A percentile compares a stretch with the other conserved stretches of the same genome.
Evolutionary conservation across 768 basidiomycete genomes (phyloP).

Genomic region (Suillus subluteus): DNA sequence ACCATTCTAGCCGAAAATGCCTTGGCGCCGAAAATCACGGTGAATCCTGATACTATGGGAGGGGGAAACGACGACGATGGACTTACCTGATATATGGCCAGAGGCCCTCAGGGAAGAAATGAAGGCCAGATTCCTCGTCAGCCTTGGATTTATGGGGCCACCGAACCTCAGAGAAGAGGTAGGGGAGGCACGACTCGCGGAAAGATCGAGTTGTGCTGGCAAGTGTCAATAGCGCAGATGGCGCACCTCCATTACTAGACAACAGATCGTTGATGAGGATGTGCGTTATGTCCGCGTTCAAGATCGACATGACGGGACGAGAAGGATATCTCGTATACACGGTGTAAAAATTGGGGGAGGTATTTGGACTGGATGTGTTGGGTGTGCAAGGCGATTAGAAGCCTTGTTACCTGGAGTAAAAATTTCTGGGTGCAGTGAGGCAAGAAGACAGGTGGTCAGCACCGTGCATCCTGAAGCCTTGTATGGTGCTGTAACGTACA

Average conservation of each 20-base stretch:
- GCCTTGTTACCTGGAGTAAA: conserved; percentile 7
- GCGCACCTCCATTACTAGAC: conserved; percentile 9
- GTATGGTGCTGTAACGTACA: conserved; percentile 17
- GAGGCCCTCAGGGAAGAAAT: conserved; percentile 33
- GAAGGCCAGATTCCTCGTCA: conserved; percentile 27
- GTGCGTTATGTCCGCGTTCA: conserved; percentile 39
- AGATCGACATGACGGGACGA: conserved; percentile 27
- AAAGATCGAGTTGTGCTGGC: conserved; percentile 28
- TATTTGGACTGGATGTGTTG: conserved; percentile 7
- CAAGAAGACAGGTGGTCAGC: conserved; percentile 12
- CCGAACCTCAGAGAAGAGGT: conserved; percentile 35
- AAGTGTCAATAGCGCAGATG: conserved; percentile 26
- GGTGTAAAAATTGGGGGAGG: conserved; percentile 12
- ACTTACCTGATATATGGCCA: conserved; percentile 36
- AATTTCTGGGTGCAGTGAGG: conserved; percentile 11
- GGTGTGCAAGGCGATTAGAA: conserved; percentile 7
- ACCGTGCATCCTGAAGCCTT: conserved; percentile 9
- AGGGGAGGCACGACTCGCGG: conserved; percentile 34
- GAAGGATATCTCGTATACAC: conserved; percentile 7
- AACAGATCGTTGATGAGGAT: conserved; percentile 35
- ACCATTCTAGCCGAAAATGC: conserved; percentile 38
- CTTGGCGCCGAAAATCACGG: conserved; percentile 18
- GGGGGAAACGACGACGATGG: too few species aligned
- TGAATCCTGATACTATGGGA: background rate
- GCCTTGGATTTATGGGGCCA: conserved; percentile 37